Conservation (phyloP, 768 basidiomycete genomes). For the Panaeolus papilionaceus region DNA sequence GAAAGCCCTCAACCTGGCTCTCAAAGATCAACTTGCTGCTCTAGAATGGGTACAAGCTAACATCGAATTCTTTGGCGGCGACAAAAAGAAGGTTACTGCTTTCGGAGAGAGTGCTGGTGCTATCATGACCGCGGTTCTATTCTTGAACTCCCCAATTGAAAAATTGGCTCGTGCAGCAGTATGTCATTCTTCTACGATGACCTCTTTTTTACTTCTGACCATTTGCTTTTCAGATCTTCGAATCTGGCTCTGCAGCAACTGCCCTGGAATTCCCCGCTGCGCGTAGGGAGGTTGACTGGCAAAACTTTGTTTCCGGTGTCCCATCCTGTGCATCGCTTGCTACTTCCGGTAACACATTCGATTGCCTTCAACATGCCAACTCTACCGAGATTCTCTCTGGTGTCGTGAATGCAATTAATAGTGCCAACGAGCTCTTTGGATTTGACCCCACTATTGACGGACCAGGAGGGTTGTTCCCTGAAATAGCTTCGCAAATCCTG, state of each 20-base stretch:
- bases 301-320: conserved; percentile 44
- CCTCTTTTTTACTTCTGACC: not conserved
- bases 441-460: conserved; percentile 51
- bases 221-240: conserved; percentile 40
- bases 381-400: conserved; percentile 32
- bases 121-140: conserved; percentile 47
- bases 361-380: conserved; percentile 36
- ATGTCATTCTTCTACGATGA: not conserved
- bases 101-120: conserved; percentile 66
- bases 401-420: conserved; percentile 22
- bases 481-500: conserved; percentile 41
- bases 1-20: conserved; percentile 50
- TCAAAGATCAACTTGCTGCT: conserved; percentile 52
- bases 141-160: conserved; percentile 40
- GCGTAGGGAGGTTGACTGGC: conserved; percentile 41
- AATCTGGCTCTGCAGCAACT: conserved; percentile 45
- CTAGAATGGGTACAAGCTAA: conserved; percentile 65
- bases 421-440: conserved; percentile 27
- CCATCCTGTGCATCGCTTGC: conserved; percentile 37
- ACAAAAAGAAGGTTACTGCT: conserved; percentile 46
- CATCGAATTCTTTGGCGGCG: conserved; percentile 66
- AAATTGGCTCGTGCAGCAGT: conserved; percentile 42
- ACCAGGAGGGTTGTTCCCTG: conserved; percentile 43
- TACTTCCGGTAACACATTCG: conserved; percentile 38
- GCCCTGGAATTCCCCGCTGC: conserved; percentile 38